Conservation (phyloP, 768 basidiomycete species). For the Ramaria rubella region DNA sequence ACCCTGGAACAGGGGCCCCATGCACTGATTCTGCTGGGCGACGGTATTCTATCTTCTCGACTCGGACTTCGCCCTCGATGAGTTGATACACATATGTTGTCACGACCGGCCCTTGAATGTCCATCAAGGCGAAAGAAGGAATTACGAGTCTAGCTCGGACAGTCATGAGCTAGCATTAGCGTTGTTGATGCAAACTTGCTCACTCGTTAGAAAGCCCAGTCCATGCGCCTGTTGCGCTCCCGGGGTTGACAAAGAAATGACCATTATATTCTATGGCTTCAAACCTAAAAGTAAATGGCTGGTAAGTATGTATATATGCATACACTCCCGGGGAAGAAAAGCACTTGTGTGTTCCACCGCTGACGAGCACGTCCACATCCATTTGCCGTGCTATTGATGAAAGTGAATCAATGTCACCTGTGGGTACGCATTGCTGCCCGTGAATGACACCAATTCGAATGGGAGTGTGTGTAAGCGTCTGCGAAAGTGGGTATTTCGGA, state of each 20-base stretch:
- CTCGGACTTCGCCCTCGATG: constrained; percentile 88
- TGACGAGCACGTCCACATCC: constrained; percentile 94
- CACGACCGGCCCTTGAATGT: constrained; percentile 93
- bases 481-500: constrained; percentile 69
- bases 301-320: not conserved
- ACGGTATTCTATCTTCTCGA: constrained; percentile 83
- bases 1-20: constrained; percentile 5
- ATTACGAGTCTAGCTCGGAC: constrained; percentile 58
- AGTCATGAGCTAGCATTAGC: not conserved
- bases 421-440: constrained; percentile 89
- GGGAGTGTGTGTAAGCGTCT: constrained; percentile 73
- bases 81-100: constrained; percentile 97
- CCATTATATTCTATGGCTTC: constrained; percentile 89
- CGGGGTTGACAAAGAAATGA: constrained; percentile 94
- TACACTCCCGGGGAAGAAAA: constrained; percentile 22
- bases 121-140: constrained; percentile 96
- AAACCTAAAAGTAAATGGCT: constrained; percentile 53
- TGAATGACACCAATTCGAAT: constrained; percentile 90
- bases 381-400: constrained; percentile 86
- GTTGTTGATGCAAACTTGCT: constrained; percentile 16
- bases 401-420: constrained; percentile 88
- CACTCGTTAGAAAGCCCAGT: constrained; percentile 66
- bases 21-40: constrained; percentile 27
- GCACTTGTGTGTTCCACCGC: constrained; percentile 91
- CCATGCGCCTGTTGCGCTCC: constrained; percentile 94